Percentiles rank a stretch among this genome's conserved stretches.
Evolutionary conservation across 805 yeast species (phyloP).

Genomic region (Kazachstania bromeliacearum): DNA sequence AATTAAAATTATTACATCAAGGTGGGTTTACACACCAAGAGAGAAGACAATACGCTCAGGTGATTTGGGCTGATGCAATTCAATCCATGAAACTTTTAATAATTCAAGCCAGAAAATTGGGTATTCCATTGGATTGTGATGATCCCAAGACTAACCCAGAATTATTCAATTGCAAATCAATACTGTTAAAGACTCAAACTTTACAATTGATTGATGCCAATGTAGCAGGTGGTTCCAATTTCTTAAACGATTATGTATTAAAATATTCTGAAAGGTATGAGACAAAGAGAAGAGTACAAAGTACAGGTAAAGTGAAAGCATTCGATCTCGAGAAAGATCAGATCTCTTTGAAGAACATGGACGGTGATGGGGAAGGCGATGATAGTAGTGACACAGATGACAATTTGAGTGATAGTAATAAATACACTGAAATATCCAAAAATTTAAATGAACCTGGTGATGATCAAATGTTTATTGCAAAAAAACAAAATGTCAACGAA

Average conservation of each 20-base stretch:
- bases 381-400: background rate
- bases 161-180: conserved; percentile 39
- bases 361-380: conserved; percentile 14
- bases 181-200: conserved; percentile 47
- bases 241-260: conserved; percentile 53
- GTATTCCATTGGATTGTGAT: conserved; percentile 60
- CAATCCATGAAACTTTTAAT: conserved; percentile 74
- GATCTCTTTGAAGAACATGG: conserved; percentile 2
- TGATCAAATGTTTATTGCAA: conserved; percentile 19
- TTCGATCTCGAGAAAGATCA: conserved; percentile 15
- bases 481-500: conserved; percentile 3
- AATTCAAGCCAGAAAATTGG: conserved; percentile 61
- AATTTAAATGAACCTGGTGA: conserved; percentile 19
- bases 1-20: conserved; percentile 75
- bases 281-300: conserved; percentile 39
- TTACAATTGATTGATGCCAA: conserved; percentile 54
- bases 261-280: conserved; percentile 50
- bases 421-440: conserved; percentile 23
- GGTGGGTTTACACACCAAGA: conserved; percentile 78
- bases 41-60: conserved; percentile 67
- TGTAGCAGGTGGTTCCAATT: conserved; percentile 55
- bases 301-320: conserved; percentile 44
- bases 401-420: conserved; percentile 4
- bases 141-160: conserved; percentile 33
- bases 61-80: conserved; percentile 88